A percentile compares a stretch with the other conserved stretches of the same genome.
phyloP scores from a whole-genome alignment of 768 basidiomycete genomes.

The Baorangia bicolor region DNA sequence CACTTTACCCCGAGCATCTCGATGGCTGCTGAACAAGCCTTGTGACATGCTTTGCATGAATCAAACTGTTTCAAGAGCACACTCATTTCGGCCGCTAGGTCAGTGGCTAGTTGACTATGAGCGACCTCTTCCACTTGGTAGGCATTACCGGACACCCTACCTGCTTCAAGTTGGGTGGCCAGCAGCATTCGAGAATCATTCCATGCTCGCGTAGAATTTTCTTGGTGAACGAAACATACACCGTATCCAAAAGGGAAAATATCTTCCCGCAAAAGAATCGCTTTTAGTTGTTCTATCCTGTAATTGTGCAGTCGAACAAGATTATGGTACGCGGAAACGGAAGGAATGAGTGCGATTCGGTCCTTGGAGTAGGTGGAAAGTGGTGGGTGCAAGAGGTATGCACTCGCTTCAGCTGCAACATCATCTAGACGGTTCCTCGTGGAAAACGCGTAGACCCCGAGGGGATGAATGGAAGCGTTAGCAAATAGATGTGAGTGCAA shows the following conservation, averaged over 20 bases:
- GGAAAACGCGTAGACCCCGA: conserved; percentile 65
- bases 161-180: conserved; percentile 50
- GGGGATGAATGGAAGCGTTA: conserved; percentile 48
- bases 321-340: conserved; percentile 61
- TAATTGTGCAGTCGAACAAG: conserved; percentile 58
- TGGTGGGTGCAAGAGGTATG: conserved; percentile 53
- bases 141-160: conserved; percentile 30
- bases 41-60: conserved; percentile 52
- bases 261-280: conserved; percentile 54
- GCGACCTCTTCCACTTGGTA: background rate
- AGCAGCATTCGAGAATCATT: conserved; percentile 47
- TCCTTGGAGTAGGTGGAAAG: conserved; percentile 52
- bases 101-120: conserved; percentile 46
- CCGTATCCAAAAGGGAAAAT: conserved; percentile 77
- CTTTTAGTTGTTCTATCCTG: conserved; percentile 52
- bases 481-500: conserved; percentile 54
- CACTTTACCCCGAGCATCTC: conserved; percentile 64
- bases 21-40: conserved; percentile 61
- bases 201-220: conserved; percentile 48
- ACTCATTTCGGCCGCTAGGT: conserved; percentile 68
- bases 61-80: conserved; percentile 44
- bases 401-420: conserved; percentile 57
- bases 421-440: conserved; percentile 40
- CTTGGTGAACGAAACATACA: conserved; percentile 51
- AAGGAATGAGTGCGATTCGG: conserved; percentile 54